These are phyloP conservation scores for Hyaloscypha hepaticicola DNA, from an alignment of 495 filamentous ascomycete genomes.

Conservation along the genomic window DNA sequence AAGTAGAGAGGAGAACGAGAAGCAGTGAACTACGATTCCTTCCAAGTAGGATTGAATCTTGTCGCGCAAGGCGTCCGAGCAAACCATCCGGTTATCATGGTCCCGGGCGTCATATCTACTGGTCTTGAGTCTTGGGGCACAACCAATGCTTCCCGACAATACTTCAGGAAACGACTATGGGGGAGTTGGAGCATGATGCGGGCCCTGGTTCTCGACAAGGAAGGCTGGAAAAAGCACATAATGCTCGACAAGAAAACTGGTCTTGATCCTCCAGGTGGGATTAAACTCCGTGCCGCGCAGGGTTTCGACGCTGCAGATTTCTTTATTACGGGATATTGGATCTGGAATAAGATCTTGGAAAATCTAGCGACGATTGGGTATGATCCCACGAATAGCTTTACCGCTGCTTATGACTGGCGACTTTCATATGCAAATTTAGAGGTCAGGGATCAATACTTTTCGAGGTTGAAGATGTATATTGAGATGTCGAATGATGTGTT, in stretches of 20 bases:
- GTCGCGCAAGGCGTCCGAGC: constrained; percentile 79
- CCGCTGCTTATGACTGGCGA: constrained; percentile 97
- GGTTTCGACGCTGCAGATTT: constrained; percentile 99
- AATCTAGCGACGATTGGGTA: constrained; percentile 95
- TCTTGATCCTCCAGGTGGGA: constrained; percentile 77
- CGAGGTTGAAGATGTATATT: constrained; percentile 82
- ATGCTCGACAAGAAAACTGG: constrained; percentile 94
- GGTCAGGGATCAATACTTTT: constrained; percentile 88
- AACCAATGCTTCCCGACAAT: constrained; percentile 71
- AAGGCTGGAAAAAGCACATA: constrained; percentile 91
- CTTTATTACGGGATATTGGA: constrained; percentile 89
- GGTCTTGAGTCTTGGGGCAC: constrained; percentile 97
- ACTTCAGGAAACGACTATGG: constrained; percentile 93
- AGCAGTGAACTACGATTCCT: constrained; percentile 87
- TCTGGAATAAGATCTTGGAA: constrained; percentile 98
- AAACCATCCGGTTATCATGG: constrained; percentile 90
- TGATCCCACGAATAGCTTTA: constrained; percentile 93
- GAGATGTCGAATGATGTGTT: constrained; percentile 71
- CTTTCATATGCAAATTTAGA: constrained; percentile 89
- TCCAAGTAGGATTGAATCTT: constrained; percentile 80
- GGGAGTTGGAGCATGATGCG: constrained; percentile 99
- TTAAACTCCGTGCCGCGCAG: constrained; percentile 92
- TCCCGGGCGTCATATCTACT: constrained; percentile 96
- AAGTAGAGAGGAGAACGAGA: constrained; percentile 82
- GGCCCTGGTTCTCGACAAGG: constrained; percentile 88